A percentile compares a stretch with the other conserved stretches of the same genome.
These are phyloP conservation scores for Ceratobasidium sp. DNA, from an alignment of 1,284 basidiomycete species.

Conservation along the genomic window DNA sequence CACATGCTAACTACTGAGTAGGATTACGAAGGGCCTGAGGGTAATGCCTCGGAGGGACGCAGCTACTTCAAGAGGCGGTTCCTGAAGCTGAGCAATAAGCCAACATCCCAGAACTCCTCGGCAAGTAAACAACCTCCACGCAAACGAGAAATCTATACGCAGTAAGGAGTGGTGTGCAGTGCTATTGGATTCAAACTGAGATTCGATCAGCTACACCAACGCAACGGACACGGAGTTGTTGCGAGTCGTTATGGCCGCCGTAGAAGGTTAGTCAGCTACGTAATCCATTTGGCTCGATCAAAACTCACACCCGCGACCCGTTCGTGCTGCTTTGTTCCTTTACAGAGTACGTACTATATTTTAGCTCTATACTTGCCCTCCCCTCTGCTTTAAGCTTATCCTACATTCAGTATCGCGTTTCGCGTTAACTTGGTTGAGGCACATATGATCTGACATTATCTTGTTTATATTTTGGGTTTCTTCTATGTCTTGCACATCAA, in stretches of 20 bases:
- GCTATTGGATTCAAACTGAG: constrained; percentile 19
- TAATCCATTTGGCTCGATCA: constrained; percentile 29
- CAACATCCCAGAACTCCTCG: constrained; percentile 63
- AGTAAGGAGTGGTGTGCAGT: constrained; percentile 59
- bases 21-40: constrained; percentile 76
- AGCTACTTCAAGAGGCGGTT: constrained; percentile 93
- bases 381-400: constrained; percentile 27
- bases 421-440: constrained; percentile 22
- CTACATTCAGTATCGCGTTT: constrained; percentile 28
- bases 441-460: constrained; percentile 32
- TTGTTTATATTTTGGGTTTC: constrained; percentile 13
- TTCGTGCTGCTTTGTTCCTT: constrained; percentile 43
- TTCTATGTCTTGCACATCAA: constrained; percentile 14
- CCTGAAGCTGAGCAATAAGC: constrained; percentile 78
- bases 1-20: constrained; percentile 45
- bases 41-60: constrained; percentile 75
- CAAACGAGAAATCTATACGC: constrained; percentile 89
- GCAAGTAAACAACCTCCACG: constrained; percentile 47
- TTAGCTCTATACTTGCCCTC: constrained; percentile 47
- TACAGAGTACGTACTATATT: constrained; percentile 71
- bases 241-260: constrained; percentile 91
- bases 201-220: constrained; percentile 74
- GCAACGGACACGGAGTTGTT: constrained; percentile 93
- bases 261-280: constrained; percentile 70
- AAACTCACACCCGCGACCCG: constrained; percentile 14